phyloP scores from a whole-genome alignment of 257 asterid species.

The Ocimum tenuiflorum region DNA sequence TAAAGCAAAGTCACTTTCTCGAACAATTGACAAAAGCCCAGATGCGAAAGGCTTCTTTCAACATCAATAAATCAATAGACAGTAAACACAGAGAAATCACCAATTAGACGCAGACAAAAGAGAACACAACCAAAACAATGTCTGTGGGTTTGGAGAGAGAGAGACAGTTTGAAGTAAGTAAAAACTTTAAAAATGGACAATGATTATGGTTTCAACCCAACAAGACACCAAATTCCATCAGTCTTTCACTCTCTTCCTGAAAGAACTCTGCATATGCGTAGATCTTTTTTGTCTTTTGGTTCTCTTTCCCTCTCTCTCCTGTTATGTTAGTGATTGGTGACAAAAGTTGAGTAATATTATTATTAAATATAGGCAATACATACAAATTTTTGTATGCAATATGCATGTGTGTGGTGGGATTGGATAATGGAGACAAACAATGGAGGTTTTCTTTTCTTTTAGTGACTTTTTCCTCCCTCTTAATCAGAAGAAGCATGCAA shows the following conservation, averaged over 20 bases:
- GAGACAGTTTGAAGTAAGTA: conserved; percentile 13
- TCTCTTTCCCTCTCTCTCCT: conserved; percentile 3
- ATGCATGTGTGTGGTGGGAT: conserved; percentile 24
- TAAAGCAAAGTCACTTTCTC: conserved; percentile 28
- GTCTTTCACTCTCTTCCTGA: conserved; percentile 4
- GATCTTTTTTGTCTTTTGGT: conserved; percentile 23
- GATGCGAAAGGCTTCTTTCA: conserved; percentile 24
- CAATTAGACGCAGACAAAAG: conserved; percentile 8
- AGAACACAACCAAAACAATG: conserved; percentile 24
- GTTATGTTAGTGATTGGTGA: conserved; percentile 20
- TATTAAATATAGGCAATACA: conserved; percentile 14
- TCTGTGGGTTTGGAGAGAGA: conserved; percentile 11
- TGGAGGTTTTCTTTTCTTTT: conserved; percentile 28
- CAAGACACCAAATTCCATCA: conserved; percentile 24
- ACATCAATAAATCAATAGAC: conserved; percentile 21
- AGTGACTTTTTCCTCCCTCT: conserved; percentile 9
- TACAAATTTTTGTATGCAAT: conserved; percentile 22
- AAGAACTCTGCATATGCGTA: conserved; percentile 1
- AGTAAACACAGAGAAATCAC: too few species aligned
- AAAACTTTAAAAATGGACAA: conserved; percentile 27
- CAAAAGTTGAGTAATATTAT: conserved; percentile 19
- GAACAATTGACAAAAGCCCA: too few species aligned
- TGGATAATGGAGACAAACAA: conserved; percentile 31
- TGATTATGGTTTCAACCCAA: too few species aligned
- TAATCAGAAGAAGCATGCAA: conserved; percentile 30